phyloP scores from a whole-genome alignment of 345 rosid genomes.

The Garcia nutans region DNA sequence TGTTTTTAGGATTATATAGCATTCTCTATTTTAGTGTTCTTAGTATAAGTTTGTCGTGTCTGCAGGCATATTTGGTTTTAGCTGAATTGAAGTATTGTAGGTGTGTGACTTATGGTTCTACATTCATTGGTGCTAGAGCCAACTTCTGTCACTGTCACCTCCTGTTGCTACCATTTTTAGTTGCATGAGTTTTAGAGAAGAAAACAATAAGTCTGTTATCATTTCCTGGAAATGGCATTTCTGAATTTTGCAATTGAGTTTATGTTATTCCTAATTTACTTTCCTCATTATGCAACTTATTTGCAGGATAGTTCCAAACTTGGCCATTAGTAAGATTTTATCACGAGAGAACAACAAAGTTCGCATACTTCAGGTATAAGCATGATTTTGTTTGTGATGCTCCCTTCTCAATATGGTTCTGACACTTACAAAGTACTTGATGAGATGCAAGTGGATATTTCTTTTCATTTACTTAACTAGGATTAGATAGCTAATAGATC shows the following conservation, averaged over 20 bases:
- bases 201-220: neutral
- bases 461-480: neutral
- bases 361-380: constrained; percentile 81
- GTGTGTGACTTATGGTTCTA: no score
- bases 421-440: neutral
- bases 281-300: constrained; percentile 9
- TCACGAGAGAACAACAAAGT: constrained; percentile 91
- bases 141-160: no score
- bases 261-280: neutral
- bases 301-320: constrained; percentile 90
- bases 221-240: neutral
- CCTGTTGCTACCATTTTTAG: no score
- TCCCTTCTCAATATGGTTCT: neutral
- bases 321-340: constrained; percentile 87
- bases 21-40: no score
- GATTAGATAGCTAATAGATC: neutral
- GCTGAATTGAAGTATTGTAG: no score
- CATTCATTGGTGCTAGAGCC: no score
- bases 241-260: constrained; percentile 5
- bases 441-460: constrained; percentile 1
- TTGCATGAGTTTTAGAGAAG: no score
- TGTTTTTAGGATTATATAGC: no score
- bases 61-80: no score
- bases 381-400: neutral
- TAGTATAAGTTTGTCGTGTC: no score